Conservation (phyloP, 208 protist genomes). For the Leishmania amazonensis region DNA sequence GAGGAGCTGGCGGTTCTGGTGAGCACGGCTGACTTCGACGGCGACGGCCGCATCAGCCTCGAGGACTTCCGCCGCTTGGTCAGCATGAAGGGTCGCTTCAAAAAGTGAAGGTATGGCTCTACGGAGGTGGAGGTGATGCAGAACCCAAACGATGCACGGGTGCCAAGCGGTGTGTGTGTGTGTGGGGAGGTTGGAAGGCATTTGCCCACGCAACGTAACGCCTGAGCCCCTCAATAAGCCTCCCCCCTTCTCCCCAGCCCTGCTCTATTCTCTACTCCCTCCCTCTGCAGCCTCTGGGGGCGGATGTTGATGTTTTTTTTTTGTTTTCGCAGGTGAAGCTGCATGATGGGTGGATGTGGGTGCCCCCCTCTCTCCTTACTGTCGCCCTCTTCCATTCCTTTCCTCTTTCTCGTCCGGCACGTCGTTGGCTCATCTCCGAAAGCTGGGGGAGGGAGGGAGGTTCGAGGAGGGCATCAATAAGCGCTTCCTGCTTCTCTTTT, state of each 20-base stretch:
- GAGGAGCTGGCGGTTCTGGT: constrained; percentile 90
- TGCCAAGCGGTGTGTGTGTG: not conserved
- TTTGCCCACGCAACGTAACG: not conserved
- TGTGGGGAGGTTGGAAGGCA: not conserved
- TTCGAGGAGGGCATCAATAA: not conserved
- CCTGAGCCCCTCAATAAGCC: not conserved
- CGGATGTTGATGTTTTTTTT: not conserved
- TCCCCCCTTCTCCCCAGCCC: not conserved
- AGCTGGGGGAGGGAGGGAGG: not conserved
- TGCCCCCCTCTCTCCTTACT: not conserved
- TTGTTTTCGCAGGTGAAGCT: not conserved
- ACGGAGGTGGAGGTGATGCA: not conserved
- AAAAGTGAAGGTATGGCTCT: constrained; percentile 7
- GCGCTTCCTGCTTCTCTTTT: constrained; percentile 3
- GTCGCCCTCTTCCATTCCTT: not conserved
- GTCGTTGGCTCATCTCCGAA: not conserved
- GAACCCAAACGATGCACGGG: not conserved
- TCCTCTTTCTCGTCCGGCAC: not conserved
- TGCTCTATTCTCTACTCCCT: constrained; percentile 18
- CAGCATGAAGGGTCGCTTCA: constrained; percentile 67
- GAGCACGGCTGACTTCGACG: constrained; percentile 92
- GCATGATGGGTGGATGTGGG: not conserved
- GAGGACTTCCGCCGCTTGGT: constrained; percentile 91
- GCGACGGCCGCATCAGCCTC: constrained; percentile 91
- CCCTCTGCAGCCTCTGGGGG: constrained; percentile 3